These are phyloP conservation scores for Cokeromyces recurvatus DNA, from an alignment of 371 early-diverging fungal species.

Conservation along the genomic window DNA sequence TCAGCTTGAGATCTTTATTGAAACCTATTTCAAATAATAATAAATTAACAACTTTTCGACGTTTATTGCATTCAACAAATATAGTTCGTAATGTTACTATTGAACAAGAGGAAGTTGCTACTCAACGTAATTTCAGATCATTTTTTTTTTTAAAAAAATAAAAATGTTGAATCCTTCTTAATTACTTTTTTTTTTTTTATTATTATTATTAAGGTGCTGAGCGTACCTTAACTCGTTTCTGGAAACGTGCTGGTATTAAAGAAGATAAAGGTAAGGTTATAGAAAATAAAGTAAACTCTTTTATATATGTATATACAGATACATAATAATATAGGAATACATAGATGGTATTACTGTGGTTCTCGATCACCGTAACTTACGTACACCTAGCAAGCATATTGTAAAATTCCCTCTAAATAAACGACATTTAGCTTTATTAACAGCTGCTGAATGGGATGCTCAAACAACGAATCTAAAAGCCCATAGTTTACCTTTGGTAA, in stretches of 20 bases:
- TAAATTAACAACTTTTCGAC: no score
- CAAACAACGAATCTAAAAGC: constrained; percentile 74
- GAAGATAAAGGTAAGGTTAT: constrained; percentile 46
- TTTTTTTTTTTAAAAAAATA: background rate
- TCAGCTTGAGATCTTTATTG: no score
- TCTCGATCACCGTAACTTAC: constrained; percentile 78
- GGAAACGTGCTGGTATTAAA: constrained; percentile 65
- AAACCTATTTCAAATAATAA: no score
- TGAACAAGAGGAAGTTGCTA: constrained; percentile 15
- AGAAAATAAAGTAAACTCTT: background rate
- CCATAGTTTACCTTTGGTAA: constrained; percentile 84
- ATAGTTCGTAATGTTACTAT: background rate
- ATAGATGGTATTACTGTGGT: constrained; percentile 53
- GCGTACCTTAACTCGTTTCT: constrained; percentile 67
- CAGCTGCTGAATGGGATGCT: constrained; percentile 93
- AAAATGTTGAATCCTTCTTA: background rate
- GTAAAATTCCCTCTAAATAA: constrained; percentile 58
- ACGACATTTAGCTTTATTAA: constrained; percentile 67
- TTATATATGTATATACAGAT: constrained; percentile 19
- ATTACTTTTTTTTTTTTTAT: background rate
- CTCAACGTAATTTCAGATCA: constrained; percentile 17
- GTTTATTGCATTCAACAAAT: constrained; percentile 11
- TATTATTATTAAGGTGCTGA: constrained; percentile 40
- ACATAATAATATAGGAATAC: no score
- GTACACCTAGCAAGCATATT: constrained; percentile 77